These are phyloP conservation scores for Phaeosphaeria sp. DNA, from an alignment of 2,329 filamentous ascomycete species.

Conservation along the genomic window DNA sequence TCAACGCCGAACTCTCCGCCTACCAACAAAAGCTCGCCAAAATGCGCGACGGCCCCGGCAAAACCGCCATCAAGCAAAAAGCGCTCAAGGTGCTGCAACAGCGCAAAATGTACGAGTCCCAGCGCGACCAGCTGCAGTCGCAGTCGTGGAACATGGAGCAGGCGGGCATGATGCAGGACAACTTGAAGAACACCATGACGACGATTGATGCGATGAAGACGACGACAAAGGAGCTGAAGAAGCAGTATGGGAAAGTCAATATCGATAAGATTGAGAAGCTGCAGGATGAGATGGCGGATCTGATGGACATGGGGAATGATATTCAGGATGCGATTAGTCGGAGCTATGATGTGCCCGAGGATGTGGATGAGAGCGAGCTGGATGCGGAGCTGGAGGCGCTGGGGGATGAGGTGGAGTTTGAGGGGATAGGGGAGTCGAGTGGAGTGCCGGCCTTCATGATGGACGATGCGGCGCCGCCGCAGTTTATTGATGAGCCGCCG, in stretches of 20 bases:
- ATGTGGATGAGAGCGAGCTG: slow-evolving; percentile 94
- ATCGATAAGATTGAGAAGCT: slow-evolving; percentile 96
- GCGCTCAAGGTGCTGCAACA: slow-evolving; percentile 93
- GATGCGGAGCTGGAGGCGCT: slow-evolving; percentile 96
- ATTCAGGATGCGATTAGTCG: slow-evolving; percentile 93
- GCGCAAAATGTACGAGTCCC: slow-evolving; percentile 90
- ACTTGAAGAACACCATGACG: slow-evolving; percentile 97
- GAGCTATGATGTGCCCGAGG: slow-evolving; percentile 93
- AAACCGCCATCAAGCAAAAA: slow-evolving; percentile 90
- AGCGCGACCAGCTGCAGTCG: slow-evolving; percentile 90
- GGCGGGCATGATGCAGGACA: slow-evolving; percentile 97
- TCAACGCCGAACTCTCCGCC: slow-evolving; percentile 86
- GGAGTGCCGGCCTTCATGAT: slow-evolving; percentile 83
- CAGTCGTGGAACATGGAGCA: slow-evolving; percentile 99
- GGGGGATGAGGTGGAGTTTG: slow-evolving; percentile 91
- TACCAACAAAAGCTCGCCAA: slow-evolving; percentile 88
- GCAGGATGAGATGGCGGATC: slow-evolving; percentile 98
- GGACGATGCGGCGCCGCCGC: slow-evolving; percentile 80
- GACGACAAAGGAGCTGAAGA: slow-evolving; percentile 88
- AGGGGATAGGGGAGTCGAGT: slow-evolving; percentile 67
- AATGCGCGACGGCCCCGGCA: slow-evolving; percentile 95
- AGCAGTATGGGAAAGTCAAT: slow-evolving; percentile 96
- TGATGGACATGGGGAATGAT: slow-evolving; percentile 97
- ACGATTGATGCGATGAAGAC: slow-evolving; percentile 98
- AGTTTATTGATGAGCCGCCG: slow-evolving; percentile 93